A percentile compares a stretch with the other conserved stretches of the same genome.
phyloP scores from a whole-genome alignment of 2,329 filamentous ascomycete genomes.

The Cladophialophora exuberans region DNA sequence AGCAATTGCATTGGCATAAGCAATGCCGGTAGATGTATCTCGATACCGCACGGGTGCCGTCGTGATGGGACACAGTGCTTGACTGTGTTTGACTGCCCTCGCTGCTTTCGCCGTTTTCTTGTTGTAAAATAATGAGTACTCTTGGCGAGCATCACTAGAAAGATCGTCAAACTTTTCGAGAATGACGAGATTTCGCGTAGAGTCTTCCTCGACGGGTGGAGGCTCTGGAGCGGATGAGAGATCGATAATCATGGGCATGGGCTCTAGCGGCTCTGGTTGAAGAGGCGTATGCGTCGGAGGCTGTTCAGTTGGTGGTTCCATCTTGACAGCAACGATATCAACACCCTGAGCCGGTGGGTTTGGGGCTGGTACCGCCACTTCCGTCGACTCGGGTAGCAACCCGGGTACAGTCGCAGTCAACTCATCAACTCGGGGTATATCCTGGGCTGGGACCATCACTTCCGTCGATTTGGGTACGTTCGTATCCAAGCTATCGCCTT shows the following conservation, averaged over 20 bases:
- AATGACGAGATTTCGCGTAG: slow-evolving; percentile 61
- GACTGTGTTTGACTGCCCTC: slow-evolving; percentile 52
- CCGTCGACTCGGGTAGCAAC: not conserved
- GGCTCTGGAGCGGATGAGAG: not conserved
- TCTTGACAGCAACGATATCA: slow-evolving; percentile 7
- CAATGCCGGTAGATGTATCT: slow-evolving; percentile 81
- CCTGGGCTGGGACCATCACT: no score
- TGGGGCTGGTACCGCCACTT: not conserved
- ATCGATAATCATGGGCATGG: not conserved
- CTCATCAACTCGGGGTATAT: no score
- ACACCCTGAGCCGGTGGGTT: not conserved
- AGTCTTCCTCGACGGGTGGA: slow-evolving; percentile 49
- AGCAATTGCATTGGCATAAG: slow-evolving; percentile 77
- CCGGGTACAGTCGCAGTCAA: no score
- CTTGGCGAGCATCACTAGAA: slow-evolving; percentile 54
- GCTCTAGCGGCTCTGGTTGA: not conserved
- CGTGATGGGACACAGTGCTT: slow-evolving; percentile 76
- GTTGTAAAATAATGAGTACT: slow-evolving; percentile 61
- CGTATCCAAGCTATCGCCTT: no score
- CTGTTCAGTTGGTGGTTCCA: not conserved
- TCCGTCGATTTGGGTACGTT: no score
- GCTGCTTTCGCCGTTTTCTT: slow-evolving; percentile 51
- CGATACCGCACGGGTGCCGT: slow-evolving; percentile 78
- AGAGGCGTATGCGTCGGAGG: not conserved
- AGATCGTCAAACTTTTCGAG: slow-evolving; percentile 62